Evolutionary conservation across 306 rosid genomes (phyloP).

Genomic region (Cicer cuneatum): DNA sequence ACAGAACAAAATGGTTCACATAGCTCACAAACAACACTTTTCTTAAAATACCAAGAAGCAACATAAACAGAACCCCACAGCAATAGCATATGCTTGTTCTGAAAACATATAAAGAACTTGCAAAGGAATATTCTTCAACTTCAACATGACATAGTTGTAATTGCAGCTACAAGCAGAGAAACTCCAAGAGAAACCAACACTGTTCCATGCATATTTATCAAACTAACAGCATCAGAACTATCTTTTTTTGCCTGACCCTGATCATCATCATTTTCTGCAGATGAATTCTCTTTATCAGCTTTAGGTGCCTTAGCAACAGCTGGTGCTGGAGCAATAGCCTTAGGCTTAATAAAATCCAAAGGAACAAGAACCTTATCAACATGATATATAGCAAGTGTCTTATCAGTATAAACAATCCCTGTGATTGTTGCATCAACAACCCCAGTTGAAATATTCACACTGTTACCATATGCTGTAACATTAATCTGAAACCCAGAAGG

Average conservation of each 20-base stretch:
- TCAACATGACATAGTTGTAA: conserved; percentile 24
- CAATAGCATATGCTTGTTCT: conserved; percentile 24
- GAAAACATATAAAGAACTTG: neutral
- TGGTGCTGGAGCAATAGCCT: conserved; percentile 59
- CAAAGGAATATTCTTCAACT: neutral
- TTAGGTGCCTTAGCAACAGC: conserved; percentile 50
- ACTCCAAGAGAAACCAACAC: conserved; percentile 41
- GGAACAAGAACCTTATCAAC: conserved; percentile 64
- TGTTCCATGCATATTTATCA: conserved; percentile 21
- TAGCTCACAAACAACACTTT: conserved; percentile 22
- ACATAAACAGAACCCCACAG: conserved; percentile 33
- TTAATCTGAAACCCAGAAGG: conserved; percentile 56
- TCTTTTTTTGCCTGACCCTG: conserved; percentile 36
- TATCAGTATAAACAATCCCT: conserved; percentile 64
- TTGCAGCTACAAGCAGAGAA: conserved; percentile 34
- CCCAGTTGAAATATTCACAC: conserved; percentile 66
- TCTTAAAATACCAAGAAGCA: conserved; percentile 32
- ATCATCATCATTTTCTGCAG: conserved; percentile 41
- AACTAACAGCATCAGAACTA: conserved; percentile 42
- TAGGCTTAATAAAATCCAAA: conserved; percentile 56
- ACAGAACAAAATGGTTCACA: conserved; percentile 31
- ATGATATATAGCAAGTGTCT: conserved; percentile 66
- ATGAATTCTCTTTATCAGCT: conserved; percentile 52
- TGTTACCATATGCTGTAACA: conserved; percentile 65
- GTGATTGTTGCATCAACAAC: conserved; percentile 58